Base-by-base conservation (phyloP, 306 rosid species). In the Comarum palustre region DNA sequence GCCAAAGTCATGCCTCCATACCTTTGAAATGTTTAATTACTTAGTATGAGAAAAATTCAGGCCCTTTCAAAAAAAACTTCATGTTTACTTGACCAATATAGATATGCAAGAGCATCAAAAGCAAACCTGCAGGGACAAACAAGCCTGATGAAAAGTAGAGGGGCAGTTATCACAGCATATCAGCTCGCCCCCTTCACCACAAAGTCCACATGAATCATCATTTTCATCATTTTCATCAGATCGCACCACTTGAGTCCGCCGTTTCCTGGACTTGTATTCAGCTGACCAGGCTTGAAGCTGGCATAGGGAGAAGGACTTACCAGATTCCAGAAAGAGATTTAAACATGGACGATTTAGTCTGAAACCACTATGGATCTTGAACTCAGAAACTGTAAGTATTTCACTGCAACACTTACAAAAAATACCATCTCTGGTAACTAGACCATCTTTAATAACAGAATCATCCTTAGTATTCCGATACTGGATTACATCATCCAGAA, bases 251-350 rank as follows among this genome's bases (percentile, higher is more conserved):
- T 75, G 90, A 81, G 73, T 84, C 71, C 80, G 82, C 77, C 79
- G 79, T 88, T 84, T 95, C 82, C 92, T 84, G 72, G 85, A 58
- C 82, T 88, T 90, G 89, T 91, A 95, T 73, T 95, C 99, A 69
- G 90, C 86, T 65, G 99, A 91, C 99, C 99, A 95, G 71, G 99
- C 99, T 87, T 89, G 91, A 88, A 95, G 97, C 84, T 88, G 96
- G 84, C 97, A 88, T 75, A 95, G 78, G 77, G 92, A 87, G 80
- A 91, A 91, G 72, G 97, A 84, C 84, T 88, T 84, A 59, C 96
- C 97, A 82, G 96, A 89, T 76, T 81, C 89, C 93, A 91, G 83
- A 82, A 87, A 91, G 85, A 95, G 91, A 84, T 95, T 91, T 86
- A 87, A 78, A 80, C 96, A 89, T 51, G 97, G 93, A 45, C 97